phyloP scores from a whole-genome alignment of 2,329 filamentous ascomycete genomes.

The Aspergillus sp. region DNA sequence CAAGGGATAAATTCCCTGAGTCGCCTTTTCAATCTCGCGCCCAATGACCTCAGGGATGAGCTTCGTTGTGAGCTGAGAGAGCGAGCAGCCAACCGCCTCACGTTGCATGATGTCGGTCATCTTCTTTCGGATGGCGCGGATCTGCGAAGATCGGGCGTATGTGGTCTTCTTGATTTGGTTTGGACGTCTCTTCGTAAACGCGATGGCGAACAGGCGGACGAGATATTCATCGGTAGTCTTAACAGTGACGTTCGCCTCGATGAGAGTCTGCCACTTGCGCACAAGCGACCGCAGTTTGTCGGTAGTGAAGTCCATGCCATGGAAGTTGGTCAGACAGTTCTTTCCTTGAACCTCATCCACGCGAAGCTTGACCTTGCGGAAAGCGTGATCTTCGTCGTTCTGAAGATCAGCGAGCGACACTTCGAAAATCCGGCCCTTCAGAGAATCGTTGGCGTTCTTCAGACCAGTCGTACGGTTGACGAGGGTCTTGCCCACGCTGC shows the following conservation, averaged over 20 bases:
- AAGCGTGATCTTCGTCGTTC: slow-evolving; percentile 99
- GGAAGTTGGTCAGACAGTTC: slow-evolving; percentile 99
- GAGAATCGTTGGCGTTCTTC: slow-evolving; percentile 98
- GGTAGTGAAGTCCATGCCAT: slow-evolving; percentile 99
- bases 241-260: slow-evolving; percentile 99
- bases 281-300: slow-evolving; percentile 99
- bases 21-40: slow-evolving; percentile 99
- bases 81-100: slow-evolving; percentile 88
- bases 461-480: slow-evolving; percentile 99
- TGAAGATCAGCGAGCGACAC: slow-evolving; percentile 97
- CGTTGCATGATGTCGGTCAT: slow-evolving; percentile 99
- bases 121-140: slow-evolving; percentile 97
- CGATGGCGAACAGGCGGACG: slow-evolving; percentile 96
- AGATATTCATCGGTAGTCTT: slow-evolving; percentile 99
- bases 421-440: slow-evolving; percentile 98
- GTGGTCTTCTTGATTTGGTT: slow-evolving; percentile 99
- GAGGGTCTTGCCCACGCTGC: slow-evolving; percentile 92
- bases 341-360: slow-evolving; percentile 99
- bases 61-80: slow-evolving; percentile 95
- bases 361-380: slow-evolving; percentile 98
- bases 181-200: slow-evolving; percentile 97
- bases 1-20: slow-evolving; percentile 98
- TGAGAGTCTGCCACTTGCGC: slow-evolving; percentile 98
- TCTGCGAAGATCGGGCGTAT: slow-evolving; percentile 94
- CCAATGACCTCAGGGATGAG: slow-evolving; percentile 99